phyloP scores from a whole-genome alignment of 1,284 basidiomycete species.

The Pascua guehoae region DNA sequence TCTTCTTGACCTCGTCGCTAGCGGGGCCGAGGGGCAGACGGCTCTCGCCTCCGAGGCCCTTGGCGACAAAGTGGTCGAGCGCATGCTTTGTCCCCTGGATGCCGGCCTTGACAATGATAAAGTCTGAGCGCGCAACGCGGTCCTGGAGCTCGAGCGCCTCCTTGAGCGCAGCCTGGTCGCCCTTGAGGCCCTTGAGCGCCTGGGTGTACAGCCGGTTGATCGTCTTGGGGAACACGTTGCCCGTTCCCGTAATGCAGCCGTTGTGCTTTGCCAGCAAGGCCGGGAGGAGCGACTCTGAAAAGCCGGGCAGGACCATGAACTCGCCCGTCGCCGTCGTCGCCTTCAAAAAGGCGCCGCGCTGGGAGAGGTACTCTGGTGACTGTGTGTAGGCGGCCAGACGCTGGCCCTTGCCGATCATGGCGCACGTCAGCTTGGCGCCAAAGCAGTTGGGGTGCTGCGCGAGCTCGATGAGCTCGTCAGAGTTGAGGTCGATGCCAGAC shows the following conservation, averaged over 20 bases:
- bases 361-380: constrained; percentile 34
- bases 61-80: constrained; percentile 64
- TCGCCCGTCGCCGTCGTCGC: constrained; percentile 30
- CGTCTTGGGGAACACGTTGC: constrained; percentile 72
- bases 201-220: constrained; percentile 62
- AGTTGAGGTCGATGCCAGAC: constrained; percentile 80
- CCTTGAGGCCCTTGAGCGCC: constrained; percentile 48
- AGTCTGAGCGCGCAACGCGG: constrained; percentile 67
- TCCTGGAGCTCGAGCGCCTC: constrained; percentile 69
- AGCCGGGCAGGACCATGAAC: constrained; percentile 48
- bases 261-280: constrained; percentile 62
- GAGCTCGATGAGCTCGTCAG: constrained; percentile 69
- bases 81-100: constrained; percentile 58
- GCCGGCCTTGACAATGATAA: constrained; percentile 66
- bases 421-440: constrained; percentile 82
- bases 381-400: constrained; percentile 60
- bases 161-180: constrained; percentile 57
- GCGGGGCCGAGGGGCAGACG: constrained; percentile 58
- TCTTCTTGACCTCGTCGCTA: constrained; percentile 46
- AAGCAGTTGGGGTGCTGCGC: constrained; percentile 81
- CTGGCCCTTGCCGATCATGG: constrained; percentile 76
- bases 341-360: constrained; percentile 27
- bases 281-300: constrained; percentile 57
- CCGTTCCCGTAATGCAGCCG: constrained; percentile 69
- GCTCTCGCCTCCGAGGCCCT: constrained; percentile 60